These are phyloP conservation scores for Aspergillus intermedius DNA, from an alignment of 2,329 filamentous ascomycete genomes.

Conservation along the genomic window DNA sequence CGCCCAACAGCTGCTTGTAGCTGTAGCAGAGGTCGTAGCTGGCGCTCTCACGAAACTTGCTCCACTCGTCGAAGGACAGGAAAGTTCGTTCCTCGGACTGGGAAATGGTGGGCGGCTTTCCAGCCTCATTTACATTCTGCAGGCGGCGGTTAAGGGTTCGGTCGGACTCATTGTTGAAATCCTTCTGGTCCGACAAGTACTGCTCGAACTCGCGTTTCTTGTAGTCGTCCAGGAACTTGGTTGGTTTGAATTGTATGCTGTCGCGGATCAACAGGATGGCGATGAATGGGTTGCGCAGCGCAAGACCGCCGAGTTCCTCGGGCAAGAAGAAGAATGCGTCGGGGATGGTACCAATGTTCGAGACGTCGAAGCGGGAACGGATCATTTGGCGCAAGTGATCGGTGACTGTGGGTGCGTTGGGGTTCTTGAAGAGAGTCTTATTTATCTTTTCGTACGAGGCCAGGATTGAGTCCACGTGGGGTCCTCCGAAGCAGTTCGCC, in stretches of 20 bases:
- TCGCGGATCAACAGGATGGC: slow-evolving; percentile 34
- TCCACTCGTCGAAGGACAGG: slow-evolving; percentile 32
- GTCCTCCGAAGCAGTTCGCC: slow-evolving; percentile 44
- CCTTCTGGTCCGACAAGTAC: slow-evolving; percentile 18
- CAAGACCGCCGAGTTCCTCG: slow-evolving; percentile 42
- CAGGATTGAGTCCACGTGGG: slow-evolving; percentile 46
- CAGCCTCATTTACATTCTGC: neutral
- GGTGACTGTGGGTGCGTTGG: slow-evolving; percentile 34
- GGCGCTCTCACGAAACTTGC: slow-evolving; percentile 23
- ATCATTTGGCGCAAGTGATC: slow-evolving; percentile 26
- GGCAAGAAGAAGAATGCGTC: slow-evolving; percentile 46
- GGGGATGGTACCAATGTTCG: slow-evolving; percentile 27
- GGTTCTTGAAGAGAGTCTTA: slow-evolving; percentile 33
- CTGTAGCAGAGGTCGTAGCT: slow-evolving; percentile 9
- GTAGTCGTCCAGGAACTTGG: slow-evolving; percentile 17
- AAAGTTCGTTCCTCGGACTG: slow-evolving; percentile 20
- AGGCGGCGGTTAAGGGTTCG: neutral
- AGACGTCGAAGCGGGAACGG: slow-evolving; percentile 41
- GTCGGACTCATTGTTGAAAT: slow-evolving; percentile 12
- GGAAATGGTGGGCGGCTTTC: slow-evolving; percentile 5
- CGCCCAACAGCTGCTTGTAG: slow-evolving; percentile 12
- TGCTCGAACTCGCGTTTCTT: slow-evolving; percentile 15
- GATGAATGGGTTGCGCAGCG: slow-evolving; percentile 44
- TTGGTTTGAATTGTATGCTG: slow-evolving; percentile 16
- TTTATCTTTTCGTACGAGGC: slow-evolving; percentile 43